phyloP scores from a whole-genome alignment of 805 yeast genomes.

The Metschnikowia lachancei region DNA sequence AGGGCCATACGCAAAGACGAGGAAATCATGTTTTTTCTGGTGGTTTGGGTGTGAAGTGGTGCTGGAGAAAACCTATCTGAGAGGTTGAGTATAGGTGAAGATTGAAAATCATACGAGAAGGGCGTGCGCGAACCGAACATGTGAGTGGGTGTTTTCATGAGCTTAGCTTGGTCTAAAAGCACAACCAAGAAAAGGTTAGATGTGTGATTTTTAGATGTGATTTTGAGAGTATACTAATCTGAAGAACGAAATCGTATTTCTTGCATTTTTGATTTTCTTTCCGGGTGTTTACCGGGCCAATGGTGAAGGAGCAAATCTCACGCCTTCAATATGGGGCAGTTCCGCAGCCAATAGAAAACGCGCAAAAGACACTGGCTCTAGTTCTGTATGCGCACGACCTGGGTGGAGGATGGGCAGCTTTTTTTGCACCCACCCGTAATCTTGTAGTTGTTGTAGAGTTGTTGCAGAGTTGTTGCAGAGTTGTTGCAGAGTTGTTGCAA shows the following conservation, averaged over 20 bases:
- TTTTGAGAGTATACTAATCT: too few relatives aligned
- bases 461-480: too few relatives aligned
- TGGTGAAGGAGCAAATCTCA: neutral
- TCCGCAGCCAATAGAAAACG: constrained; percentile 11
- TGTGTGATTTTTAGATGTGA: too few relatives aligned
- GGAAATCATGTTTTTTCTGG: constrained; percentile 31
- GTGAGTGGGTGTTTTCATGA: neutral
- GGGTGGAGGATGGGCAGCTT: neutral
- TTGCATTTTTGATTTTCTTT: too few relatives aligned
- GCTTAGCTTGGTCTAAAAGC: too few relatives aligned
- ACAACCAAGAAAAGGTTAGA: too few relatives aligned
- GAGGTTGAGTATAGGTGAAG: neutral
- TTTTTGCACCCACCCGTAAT: neutral
- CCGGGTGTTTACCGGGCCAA: too few relatives aligned
- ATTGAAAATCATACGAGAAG: constrained; percentile 16
- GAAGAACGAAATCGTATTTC: too few relatives aligned
- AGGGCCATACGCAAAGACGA: constrained; percentile 43
- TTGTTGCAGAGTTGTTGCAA: too few relatives aligned
- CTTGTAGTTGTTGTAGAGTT: too few relatives aligned
- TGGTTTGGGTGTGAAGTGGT: constrained; percentile 7
- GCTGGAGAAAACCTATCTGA: neutral
- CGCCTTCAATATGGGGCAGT: neutral
- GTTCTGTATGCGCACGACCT: constrained; percentile 5
- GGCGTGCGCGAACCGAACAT: constrained; percentile 16
- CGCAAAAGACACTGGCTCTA: constrained; percentile 1